These are phyloP conservation scores for Xylaria sp. DNA, from an alignment of 2,329 filamentous ascomycete genomes.

Conservation along the genomic window DNA sequence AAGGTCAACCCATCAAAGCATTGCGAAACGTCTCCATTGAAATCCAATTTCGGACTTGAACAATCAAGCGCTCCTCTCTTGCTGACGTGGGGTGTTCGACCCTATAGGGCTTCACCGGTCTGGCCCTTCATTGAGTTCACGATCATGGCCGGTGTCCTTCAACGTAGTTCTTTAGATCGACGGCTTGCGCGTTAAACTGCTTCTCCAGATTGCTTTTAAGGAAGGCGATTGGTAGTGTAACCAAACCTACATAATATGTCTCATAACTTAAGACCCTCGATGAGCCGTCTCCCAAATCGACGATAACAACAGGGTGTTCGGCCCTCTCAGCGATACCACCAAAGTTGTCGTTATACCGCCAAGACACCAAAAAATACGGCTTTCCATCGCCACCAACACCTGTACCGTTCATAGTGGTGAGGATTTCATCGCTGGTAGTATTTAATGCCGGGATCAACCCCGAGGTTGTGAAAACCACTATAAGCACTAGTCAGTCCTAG, in stretches of 20 bases:
- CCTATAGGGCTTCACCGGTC: background rate
- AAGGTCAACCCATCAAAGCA: no score
- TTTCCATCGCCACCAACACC: background rate
- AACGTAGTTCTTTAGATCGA: conserved; percentile 41
- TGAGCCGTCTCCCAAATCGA: conserved; percentile 39
- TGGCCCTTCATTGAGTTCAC: background rate
- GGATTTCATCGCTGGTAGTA: conserved; percentile 45
- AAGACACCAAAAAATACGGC: conserved; percentile 43
- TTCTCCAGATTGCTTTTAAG: conserved; percentile 35
- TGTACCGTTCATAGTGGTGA: conserved; percentile 39
- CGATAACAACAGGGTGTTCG: conserved; percentile 45
- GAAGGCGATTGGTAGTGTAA: conserved; percentile 36
- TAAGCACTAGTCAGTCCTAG: background rate
- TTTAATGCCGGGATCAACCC: conserved; percentile 43
- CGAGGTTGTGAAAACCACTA: conserved; percentile 41
- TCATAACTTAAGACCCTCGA: conserved; percentile 47
- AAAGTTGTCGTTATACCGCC: conserved; percentile 43
- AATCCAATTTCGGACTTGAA: no score
- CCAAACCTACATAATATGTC: conserved; percentile 44
- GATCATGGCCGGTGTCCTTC: conserved; percentile 31
- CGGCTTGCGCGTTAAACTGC: conserved; percentile 39
- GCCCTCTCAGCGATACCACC: conserved; percentile 37
- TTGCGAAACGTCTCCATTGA: no score
- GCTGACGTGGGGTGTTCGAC: no score
- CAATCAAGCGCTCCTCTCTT: background rate